A percentile compares a stretch with the other conserved stretches of the same genome.
These are phyloP conservation scores for Microcos paniculata DNA, from an alignment of 345 rosid species.

Conservation along the genomic window DNA sequence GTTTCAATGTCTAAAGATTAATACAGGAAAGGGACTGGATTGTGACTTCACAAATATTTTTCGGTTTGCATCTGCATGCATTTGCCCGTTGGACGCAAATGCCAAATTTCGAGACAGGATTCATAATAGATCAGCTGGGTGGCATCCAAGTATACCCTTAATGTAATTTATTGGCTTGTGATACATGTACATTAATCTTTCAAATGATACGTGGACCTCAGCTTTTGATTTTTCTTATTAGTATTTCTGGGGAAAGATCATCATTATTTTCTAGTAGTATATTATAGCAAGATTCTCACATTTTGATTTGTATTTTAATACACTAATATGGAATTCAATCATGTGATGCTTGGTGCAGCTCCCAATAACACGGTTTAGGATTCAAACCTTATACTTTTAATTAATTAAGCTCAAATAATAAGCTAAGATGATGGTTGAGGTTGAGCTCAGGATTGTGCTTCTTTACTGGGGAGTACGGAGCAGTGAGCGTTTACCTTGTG, in stretches of 20 bases:
- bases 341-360: constrained; percentile 23
- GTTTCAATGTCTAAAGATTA: neutral
- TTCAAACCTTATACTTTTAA: neutral
- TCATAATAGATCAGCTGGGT: constrained; percentile 4
- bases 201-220: neutral
- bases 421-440: neutral
- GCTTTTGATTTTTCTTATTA: no score
- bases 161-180: neutral
- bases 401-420: neutral
- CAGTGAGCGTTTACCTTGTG: constrained; percentile 20
- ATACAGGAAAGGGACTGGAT: no score
- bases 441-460: constrained; percentile 14
- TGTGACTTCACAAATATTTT: neutral
- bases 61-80: neutral
- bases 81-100: neutral
- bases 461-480: neutral
- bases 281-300: neutral
- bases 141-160: constrained; percentile 14
- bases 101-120: neutral
- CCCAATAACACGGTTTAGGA: constrained; percentile 20
- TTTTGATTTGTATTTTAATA: neutral
- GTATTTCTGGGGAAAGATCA: neutral
- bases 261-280: neutral
- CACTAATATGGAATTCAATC: neutral
- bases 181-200: no score